These are phyloP conservation scores for Grosmannia clavigera DNA, from an alignment of 2,329 filamentous ascomycete genomes.

Conservation along the genomic window DNA sequence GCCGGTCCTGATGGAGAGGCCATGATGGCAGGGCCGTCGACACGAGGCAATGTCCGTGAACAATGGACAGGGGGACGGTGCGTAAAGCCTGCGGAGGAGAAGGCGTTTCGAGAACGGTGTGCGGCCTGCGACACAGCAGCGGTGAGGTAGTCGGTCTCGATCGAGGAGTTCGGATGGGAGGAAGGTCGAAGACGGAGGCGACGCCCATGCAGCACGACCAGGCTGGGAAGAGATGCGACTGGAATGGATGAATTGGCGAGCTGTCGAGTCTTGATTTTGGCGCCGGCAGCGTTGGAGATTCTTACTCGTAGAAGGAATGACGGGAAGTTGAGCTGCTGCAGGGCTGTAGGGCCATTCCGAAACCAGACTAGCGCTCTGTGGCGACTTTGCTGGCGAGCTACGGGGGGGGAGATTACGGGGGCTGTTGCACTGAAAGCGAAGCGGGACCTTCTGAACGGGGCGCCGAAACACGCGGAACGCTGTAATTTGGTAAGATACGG, in stretches of 20 bases:
- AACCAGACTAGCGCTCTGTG: not conserved
- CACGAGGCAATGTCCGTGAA: not conserved
- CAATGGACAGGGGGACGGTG: too few relatives aligned
- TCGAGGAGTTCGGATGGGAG: not conserved
- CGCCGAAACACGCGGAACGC: not conserved
- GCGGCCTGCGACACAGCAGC: not conserved
- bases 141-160: not conserved
- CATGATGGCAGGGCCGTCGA: not conserved
- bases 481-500: not conserved
- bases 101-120: not conserved
- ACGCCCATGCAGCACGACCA: not conserved
- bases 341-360: not conserved
- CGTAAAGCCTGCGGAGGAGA: not conserved
- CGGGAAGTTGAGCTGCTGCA: not conserved
- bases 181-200: not conserved
- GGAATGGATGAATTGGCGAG: not conserved
- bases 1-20: conserved; percentile 1
- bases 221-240: not conserved
- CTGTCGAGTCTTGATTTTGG: not conserved
- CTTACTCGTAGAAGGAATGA: not conserved
- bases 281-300: not conserved
- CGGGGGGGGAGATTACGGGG: too few relatives aligned
- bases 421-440: too few relatives aligned
- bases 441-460: too few relatives aligned
- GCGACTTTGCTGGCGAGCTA: not conserved